These are phyloP conservation scores for Rehmannia glutinosa DNA, from an alignment of 257 asterid genomes.

Conservation along the genomic window DNA sequence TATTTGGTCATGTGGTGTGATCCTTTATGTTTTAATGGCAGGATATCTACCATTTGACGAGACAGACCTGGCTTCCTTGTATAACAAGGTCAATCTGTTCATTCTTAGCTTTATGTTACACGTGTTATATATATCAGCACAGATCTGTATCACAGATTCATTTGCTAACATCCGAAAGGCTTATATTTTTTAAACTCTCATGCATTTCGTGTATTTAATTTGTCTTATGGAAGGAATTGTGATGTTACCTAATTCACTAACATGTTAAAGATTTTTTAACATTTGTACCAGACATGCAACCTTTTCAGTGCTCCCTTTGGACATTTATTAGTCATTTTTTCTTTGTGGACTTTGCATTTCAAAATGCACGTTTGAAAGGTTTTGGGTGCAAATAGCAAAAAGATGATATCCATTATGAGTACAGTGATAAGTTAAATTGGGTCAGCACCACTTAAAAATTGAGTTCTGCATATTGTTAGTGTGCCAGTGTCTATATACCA, in stretches of 20 bases:
- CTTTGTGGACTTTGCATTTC: conserved; percentile 1
- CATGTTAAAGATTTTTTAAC: neutral
- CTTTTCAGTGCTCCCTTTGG: neutral
- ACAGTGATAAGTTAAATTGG: neutral
- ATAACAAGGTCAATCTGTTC: conserved; percentile 52
- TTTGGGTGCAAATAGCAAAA: conserved; percentile 1
- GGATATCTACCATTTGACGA: conserved; percentile 90
- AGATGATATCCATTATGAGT: neutral
- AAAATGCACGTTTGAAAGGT: neutral
- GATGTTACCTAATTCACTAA: neutral
- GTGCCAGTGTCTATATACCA: neutral
- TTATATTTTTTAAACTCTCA: neutral
- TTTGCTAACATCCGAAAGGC: neutral
- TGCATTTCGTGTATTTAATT: neutral
- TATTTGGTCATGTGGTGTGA: conserved; percentile 96
- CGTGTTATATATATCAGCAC: conserved; percentile 2
- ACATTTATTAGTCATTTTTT: conserved; percentile 1
- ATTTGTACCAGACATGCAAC: neutral
- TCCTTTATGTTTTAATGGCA: conserved; percentile 82
- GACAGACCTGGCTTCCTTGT: conserved; percentile 66
- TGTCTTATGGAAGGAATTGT: neutral
- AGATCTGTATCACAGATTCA: neutral
- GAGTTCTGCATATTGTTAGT: neutral
- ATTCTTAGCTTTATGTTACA: conserved; percentile 3
- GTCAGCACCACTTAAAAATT: neutral